Conservation (phyloP, 2,329 filamentous ascomycete species). For the Penicillium sp. region DNA sequence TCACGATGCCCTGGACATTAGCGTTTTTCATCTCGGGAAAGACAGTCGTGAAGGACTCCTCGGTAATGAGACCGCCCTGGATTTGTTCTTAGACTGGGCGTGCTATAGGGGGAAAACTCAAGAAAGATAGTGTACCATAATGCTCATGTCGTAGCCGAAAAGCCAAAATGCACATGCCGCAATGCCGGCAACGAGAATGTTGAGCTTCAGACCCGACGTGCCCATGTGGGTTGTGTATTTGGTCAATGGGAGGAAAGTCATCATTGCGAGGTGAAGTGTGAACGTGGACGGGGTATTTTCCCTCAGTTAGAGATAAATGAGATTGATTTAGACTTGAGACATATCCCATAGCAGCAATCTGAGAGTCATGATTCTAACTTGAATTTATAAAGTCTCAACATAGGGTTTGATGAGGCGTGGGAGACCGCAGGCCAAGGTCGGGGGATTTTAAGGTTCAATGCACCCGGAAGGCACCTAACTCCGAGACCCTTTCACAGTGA, state of each 20-base stretch:
- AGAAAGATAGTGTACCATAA: background rate
- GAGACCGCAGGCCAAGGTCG: background rate
- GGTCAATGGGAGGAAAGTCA: background rate
- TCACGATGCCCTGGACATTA: conserved; percentile 9
- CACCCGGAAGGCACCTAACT: background rate
- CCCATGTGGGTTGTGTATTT: background rate
- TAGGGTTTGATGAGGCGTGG: background rate
- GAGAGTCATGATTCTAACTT: background rate
- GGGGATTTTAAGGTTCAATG: background rate
- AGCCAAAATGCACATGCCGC: background rate
- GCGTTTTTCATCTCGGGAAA: conserved; percentile 4
- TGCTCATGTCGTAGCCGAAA: background rate
- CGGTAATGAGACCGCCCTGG: background rate
- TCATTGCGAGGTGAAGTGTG: background rate
- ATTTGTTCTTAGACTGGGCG: background rate
- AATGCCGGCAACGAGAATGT: background rate
- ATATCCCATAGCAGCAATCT: background rate
- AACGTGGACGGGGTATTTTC: background rate
- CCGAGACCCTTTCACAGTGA: background rate
- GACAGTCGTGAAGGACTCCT: background rate
- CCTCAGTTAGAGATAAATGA: background rate
- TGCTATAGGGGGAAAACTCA: background rate
- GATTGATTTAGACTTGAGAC: background rate
- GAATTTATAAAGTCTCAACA: background rate
- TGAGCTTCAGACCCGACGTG: background rate